Evolutionary conservation across 441 rosid species (phyloP).

Genomic region (Syzygium syzygioides): DNA sequence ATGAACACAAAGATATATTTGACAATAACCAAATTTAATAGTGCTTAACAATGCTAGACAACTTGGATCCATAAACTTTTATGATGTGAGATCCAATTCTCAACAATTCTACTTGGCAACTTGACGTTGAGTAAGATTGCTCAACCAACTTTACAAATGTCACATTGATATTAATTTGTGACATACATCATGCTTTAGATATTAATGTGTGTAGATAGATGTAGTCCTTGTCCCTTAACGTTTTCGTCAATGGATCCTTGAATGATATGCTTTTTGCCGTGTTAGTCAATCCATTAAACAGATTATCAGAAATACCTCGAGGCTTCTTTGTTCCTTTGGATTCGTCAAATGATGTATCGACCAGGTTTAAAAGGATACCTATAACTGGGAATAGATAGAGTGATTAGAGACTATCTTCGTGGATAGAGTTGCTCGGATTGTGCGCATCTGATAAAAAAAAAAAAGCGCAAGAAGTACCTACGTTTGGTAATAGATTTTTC

Average conservation of each 20-base stretch:
- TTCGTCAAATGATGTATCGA: too few relatives aligned
- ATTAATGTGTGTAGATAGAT: not conserved
- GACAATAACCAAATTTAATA: not conserved
- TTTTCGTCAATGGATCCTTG: not conserved
- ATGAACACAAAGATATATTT: not conserved
- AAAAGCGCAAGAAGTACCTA: not conserved
- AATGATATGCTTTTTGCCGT: not conserved
- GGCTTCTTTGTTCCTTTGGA: too few relatives aligned
- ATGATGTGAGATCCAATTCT: not conserved
- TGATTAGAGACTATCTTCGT: not conserved
- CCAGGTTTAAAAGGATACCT: too few relatives aligned
- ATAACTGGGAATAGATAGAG: too few relatives aligned
- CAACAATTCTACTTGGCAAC: not conserved
- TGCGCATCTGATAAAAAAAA: fast-evolving
- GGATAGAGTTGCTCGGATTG: not conserved
- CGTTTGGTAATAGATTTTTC: not conserved
- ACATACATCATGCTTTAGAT: not conserved
- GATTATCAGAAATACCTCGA: too few relatives aligned
- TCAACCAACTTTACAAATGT: not conserved
- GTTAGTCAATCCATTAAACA: not conserved
- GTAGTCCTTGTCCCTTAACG: not conserved
- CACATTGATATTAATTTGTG: not conserved
- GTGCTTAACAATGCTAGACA: not conserved
- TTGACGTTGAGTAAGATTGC: not conserved
- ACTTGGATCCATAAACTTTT: not conserved